A percentile compares a stretch with the other conserved stretches of the same genome.
Evolutionary conservation across 2,329 filamentous ascomycete species (phyloP).

Genomic region (Onygenales sp.): DNA sequence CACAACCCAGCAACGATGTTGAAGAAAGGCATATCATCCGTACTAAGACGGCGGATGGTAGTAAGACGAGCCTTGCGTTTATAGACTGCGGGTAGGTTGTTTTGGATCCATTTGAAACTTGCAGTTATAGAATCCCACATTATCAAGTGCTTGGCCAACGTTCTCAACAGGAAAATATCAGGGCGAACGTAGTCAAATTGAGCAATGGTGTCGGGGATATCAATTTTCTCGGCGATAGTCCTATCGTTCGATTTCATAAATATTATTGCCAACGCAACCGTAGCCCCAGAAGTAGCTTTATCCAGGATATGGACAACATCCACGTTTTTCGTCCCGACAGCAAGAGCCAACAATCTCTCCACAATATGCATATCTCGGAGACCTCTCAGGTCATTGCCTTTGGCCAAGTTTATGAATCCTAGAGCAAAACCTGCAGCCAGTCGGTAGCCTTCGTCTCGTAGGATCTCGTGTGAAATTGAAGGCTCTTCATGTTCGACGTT

Average conservation of each 20-base stretch:
- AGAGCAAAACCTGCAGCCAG: constrained; percentile 88
- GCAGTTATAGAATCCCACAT: constrained; percentile 80
- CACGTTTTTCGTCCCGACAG: constrained; percentile 81
- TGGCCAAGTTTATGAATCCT: constrained; percentile 88
- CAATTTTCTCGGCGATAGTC: constrained; percentile 79
- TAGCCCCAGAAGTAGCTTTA: constrained; percentile 84
- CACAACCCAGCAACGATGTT: constrained; percentile 85
- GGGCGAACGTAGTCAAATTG: constrained; percentile 95
- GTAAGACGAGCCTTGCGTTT: constrained; percentile 52
- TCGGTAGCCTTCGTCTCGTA: constrained; percentile 92
- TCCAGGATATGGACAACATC: constrained; percentile 89
- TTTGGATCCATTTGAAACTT: constrained; percentile 63
- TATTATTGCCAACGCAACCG: constrained; percentile 79
- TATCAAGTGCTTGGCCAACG: constrained; percentile 80
- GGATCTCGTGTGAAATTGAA: constrained; percentile 56
- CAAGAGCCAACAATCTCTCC: constrained; percentile 75
- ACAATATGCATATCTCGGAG: constrained; percentile 90
- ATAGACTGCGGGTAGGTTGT: constrained; percentile 64
- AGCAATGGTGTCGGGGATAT: constrained; percentile 78
- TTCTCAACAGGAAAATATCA: constrained; percentile 82
- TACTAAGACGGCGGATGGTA: constrained; percentile 54
- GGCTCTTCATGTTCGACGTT: constrained; percentile 72
- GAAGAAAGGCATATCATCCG: constrained; percentile 81
- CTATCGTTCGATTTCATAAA: constrained; percentile 95
- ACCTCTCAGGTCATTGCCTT: constrained; percentile 77